phyloP scores from a whole-genome alignment of 495 filamentous ascomycete species.

The Aspergillus sparsus region DNA sequence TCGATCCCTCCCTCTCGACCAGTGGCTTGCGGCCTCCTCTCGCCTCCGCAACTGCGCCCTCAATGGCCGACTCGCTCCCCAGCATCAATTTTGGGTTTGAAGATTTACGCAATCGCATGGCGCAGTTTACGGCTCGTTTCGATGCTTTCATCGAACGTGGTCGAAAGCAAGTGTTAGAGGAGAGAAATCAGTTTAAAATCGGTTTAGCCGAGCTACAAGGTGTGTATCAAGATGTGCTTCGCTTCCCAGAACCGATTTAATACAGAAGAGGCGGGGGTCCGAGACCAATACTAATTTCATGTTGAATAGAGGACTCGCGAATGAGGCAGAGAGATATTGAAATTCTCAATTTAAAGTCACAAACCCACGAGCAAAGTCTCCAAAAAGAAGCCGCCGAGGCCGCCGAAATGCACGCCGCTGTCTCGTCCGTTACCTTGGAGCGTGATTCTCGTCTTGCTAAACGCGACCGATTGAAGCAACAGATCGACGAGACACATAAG shows the following conservation, averaged over 20 bases:
- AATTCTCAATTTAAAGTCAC: constrained; percentile 73
- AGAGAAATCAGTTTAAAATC: constrained; percentile 90
- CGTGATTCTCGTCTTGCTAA: constrained; percentile 72
- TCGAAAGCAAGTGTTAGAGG: constrained; percentile 83
- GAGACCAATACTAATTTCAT: constrained; percentile 24
- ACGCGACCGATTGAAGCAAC: constrained; percentile 70
- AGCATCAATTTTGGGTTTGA: constrained; percentile 96
- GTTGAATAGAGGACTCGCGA: constrained; percentile 74
- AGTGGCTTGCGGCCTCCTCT: constrained; percentile 72
- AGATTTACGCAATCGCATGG: constrained; percentile 92
- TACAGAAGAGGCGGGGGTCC: background rate
- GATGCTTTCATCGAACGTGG: constrained; percentile 92
- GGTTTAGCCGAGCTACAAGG: constrained; percentile 88
- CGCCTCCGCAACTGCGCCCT: constrained; percentile 54
- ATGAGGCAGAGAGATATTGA: constrained; percentile 88
- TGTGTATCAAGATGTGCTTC: constrained; percentile 36
- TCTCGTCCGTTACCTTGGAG: constrained; percentile 70
- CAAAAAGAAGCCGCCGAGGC: constrained; percentile 86
- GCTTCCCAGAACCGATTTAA: too few relatives aligned
- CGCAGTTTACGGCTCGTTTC: constrained; percentile 85
- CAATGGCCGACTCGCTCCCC: constrained; percentile 80
- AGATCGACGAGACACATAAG: constrained; percentile 77
- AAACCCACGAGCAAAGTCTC: constrained; percentile 75
- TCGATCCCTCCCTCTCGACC: constrained; percentile 75
- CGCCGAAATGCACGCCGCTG: constrained; percentile 80